Percentiles rank a stretch among this genome's conserved stretches.
Conservation (phyloP, 257 asterid species). For the Solanum tarijense region DNA sequence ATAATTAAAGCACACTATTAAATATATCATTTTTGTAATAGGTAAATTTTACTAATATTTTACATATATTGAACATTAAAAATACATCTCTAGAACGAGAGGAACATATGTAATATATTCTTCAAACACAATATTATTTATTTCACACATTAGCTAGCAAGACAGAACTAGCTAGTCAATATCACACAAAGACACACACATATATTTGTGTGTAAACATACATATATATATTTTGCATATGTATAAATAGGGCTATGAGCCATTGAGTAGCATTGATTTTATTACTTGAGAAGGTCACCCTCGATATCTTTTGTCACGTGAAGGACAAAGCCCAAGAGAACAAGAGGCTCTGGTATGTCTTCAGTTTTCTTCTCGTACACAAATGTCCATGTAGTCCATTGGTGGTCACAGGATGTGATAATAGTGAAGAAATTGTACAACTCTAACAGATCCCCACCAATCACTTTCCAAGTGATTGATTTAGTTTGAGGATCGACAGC, state of each 20-base stretch:
- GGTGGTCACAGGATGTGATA: neutral
- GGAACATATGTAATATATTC: neutral
- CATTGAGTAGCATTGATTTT: neutral
- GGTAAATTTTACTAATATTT: no score
- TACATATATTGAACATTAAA: neutral
- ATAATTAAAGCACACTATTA: no score
- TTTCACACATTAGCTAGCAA: no score
- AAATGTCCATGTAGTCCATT: neutral
- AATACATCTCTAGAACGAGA: neutral
- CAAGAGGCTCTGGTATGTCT: neutral
- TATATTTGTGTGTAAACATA: no score
- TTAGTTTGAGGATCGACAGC: neutral
- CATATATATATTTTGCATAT: neutral
- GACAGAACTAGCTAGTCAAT: no score
- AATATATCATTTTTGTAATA: no score
- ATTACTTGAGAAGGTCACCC: neutral
- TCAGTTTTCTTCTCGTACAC: neutral
- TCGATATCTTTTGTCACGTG: neutral
- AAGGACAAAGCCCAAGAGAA: neutral
- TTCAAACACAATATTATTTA: neutral
- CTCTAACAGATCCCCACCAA: neutral
- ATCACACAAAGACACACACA: no score
- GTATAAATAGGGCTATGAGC: neutral
- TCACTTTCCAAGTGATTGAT: neutral
- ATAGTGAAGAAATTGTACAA: neutral